These are phyloP conservation scores for Oryza australiensis DNA, from an alignment of 176 grass and related monocot genomes.

Conservation along the genomic window DNA sequence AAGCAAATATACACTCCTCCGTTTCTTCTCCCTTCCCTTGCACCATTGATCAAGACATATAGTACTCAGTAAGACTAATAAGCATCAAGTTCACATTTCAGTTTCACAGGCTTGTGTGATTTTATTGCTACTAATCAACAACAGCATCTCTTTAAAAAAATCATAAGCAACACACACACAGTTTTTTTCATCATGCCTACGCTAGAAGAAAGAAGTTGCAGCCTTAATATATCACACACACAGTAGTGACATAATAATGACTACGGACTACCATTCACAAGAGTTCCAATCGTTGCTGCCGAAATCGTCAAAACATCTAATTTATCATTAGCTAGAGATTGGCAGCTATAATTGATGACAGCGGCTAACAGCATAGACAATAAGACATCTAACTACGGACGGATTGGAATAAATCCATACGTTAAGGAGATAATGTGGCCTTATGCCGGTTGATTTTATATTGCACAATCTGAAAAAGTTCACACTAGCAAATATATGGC, in stretches of 20 bases:
- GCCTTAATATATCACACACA: conserved; percentile 7
- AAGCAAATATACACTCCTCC: neutral
- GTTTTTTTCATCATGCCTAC: neutral
- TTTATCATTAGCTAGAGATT: conserved; percentile 20
- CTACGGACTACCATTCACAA: conserved; percentile 29
- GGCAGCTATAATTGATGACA: conserved; percentile 19
- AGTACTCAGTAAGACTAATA: neutral
- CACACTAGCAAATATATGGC: neutral
- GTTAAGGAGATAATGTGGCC: conserved; percentile 20
- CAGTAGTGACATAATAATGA: neutral
- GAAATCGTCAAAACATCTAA: neutral
- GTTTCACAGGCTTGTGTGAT: neutral
- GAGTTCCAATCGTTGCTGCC: conserved; percentile 24
- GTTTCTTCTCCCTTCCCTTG: neutral
- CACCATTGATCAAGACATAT: neutral
- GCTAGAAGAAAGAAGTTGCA: neutral
- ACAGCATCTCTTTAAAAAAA: neutral
- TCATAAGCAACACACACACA: neutral
- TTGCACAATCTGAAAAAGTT: neutral
- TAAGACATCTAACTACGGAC: conserved; percentile 27
- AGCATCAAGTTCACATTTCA: neutral
- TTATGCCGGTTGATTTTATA: neutral
- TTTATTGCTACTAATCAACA: neutral
- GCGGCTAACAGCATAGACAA: neutral
- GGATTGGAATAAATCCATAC: conserved; percentile 7